Percentiles rank a stretch among this genome's conserved stretches.
These are phyloP conservation scores for Barnettozyma vustinii DNA, from an alignment of 805 yeast species.

Conservation along the genomic window DNA sequence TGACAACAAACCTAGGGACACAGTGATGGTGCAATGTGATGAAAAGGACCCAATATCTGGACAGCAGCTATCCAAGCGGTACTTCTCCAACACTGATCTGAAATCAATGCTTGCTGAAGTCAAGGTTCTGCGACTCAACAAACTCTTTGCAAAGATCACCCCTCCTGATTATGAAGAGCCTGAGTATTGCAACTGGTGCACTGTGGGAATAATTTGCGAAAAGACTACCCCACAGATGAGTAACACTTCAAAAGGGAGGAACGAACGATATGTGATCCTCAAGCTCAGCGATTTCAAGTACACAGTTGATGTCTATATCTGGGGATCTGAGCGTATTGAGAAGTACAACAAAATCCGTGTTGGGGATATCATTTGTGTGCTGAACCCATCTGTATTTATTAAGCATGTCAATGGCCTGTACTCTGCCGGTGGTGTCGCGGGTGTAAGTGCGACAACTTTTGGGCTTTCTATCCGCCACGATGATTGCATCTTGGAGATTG, in stretches of 20 bases:
- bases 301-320: constrained; percentile 45
- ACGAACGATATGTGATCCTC: constrained; percentile 54
- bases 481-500: constrained; percentile 65
- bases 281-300: constrained; percentile 64
- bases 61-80: constrained; percentile 39
- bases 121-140: constrained; percentile 51
- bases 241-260: constrained; percentile 31
- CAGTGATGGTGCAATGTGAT: constrained; percentile 23
- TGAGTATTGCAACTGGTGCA: constrained; percentile 68
- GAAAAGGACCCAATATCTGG: constrained; percentile 43
- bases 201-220: constrained; percentile 58
- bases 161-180: constrained; percentile 74
- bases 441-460: constrained; percentile 32
- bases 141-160: constrained; percentile 55
- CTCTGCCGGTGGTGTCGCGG: not conserved
- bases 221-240: constrained; percentile 47
- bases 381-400: constrained; percentile 63
- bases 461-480: constrained; percentile 49
- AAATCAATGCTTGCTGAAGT: constrained; percentile 38
- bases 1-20: constrained; percentile 24
- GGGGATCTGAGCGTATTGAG: constrained; percentile 44
- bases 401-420: constrained; percentile 11
- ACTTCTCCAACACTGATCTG: constrained; percentile 35
- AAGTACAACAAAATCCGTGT: constrained; percentile 66
- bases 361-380: constrained; percentile 69